Evolutionary conservation across 2,329 filamentous ascomycete species (phyloP).

Genomic region (Lasiodiplodia citricola): DNA sequence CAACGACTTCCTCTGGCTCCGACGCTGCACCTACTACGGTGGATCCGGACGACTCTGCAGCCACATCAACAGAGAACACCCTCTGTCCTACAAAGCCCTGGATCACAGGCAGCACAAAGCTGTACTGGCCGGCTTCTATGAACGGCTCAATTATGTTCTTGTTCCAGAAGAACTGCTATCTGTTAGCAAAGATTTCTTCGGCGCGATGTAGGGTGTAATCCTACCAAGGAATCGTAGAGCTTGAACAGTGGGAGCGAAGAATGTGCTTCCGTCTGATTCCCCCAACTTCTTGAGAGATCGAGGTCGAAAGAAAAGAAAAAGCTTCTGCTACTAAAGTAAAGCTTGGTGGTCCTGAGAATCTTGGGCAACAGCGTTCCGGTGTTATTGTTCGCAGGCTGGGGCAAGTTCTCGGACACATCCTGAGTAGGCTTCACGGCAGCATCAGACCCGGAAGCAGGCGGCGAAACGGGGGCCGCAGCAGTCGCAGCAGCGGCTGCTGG

Average conservation of each 20-base stretch:
- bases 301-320: conserved; percentile 97
- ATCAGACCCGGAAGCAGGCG: conserved; percentile 13
- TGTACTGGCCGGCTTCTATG: conserved; percentile 72
- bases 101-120: conserved; percentile 79
- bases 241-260: conserved; percentile 68
- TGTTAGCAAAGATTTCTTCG: not conserved
- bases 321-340: conserved; percentile 81
- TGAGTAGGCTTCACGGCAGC: conserved; percentile 9
- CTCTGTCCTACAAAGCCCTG: conserved; percentile 94
- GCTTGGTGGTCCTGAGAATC: conserved; percentile 78
- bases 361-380: conserved; percentile 71
- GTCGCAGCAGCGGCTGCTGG: not conserved
- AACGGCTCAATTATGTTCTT: conserved; percentile 75
- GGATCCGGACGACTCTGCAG: conserved; percentile 47
- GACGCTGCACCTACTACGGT: conserved; percentile 41
- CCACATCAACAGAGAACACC: conserved; percentile 72
- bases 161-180: conserved; percentile 86
- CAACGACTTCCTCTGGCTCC: conserved; percentile 42
- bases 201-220: not conserved
- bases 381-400: conserved; percentile 26
- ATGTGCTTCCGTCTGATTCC: conserved; percentile 47
- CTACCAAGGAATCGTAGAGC: conserved; percentile 68
- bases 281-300: conserved; percentile 77
- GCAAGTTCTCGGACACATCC: not conserved
- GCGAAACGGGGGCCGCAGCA: conserved; percentile 7